Conservation (phyloP, 2,329 filamentous ascomycete genomes). For the Pleurostoma richardsiae region DNA sequence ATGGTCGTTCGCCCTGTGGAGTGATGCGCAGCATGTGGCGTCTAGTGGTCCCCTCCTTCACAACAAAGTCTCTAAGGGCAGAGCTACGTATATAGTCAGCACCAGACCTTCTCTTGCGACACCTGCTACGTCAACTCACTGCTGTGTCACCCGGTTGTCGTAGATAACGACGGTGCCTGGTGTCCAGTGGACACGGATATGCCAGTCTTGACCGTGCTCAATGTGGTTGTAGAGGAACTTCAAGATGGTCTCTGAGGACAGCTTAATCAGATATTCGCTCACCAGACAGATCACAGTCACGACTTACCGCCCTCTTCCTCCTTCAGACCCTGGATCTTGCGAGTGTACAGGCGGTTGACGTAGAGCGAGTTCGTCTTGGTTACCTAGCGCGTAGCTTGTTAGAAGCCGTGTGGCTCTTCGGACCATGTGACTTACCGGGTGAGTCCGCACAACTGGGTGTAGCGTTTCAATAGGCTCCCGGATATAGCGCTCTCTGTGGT, state of each 20-base stretch:
- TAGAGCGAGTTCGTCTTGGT: slow-evolving; percentile 36
- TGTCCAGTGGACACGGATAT: slow-evolving; percentile 39
- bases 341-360: slow-evolving; percentile 35
- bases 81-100: slow-evolving; percentile 5
- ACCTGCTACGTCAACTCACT: not conserved
- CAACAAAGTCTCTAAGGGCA: slow-evolving; percentile 12
- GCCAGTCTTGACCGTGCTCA: slow-evolving; percentile 39
- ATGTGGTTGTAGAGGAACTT: slow-evolving; percentile 39
- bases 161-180: slow-evolving; percentile 39
- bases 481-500: slow-evolving; percentile 28
- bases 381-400: not conserved
- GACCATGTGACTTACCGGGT: slow-evolving; percentile 26
- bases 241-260: slow-evolving; percentile 29
- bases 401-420: not conserved
- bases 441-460: slow-evolving; percentile 38
- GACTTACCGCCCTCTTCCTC: slow-evolving; percentile 24
- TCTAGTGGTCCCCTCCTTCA: slow-evolving; percentile 8
- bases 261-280: slow-evolving; percentile 1
- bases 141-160: slow-evolving; percentile 16
- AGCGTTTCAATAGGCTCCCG: slow-evolving; percentile 37
- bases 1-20: slow-evolving; percentile 23
- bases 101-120: not conserved
- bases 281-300: not conserved
- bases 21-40: slow-evolving; percentile 21
- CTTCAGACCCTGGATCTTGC: slow-evolving; percentile 37